Conservation (phyloP, 2,329 filamentous ascomycete species). For the Phoma sp. region DNA sequence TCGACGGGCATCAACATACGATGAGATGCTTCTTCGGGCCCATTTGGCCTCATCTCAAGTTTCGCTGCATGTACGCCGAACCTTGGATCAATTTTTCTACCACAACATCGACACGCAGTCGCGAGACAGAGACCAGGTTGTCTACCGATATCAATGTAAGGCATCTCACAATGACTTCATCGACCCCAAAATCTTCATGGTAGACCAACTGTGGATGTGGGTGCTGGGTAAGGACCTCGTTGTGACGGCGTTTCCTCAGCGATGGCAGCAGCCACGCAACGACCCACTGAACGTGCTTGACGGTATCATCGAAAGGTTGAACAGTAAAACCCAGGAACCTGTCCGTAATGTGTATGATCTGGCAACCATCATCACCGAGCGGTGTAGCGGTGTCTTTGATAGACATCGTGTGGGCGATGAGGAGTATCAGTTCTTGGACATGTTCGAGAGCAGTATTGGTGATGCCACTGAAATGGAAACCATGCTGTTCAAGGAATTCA, state of each 20-base stretch:
- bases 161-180: slow-evolving; percentile 37
- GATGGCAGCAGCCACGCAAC: slow-evolving; percentile 66
- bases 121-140: slow-evolving; percentile 68
- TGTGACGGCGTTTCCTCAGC: slow-evolving; percentile 64
- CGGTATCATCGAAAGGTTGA: slow-evolving; percentile 68
- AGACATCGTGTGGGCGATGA: slow-evolving; percentile 63
- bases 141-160: slow-evolving; percentile 63
- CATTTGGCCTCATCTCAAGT: slow-evolving; percentile 56
- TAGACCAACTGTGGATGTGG: slow-evolving; percentile 73
- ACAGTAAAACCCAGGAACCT: slow-evolving; percentile 66
- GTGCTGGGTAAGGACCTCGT: slow-evolving; percentile 64
- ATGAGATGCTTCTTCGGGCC: slow-evolving; percentile 57
- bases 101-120: slow-evolving; percentile 66
- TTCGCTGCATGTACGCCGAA: slow-evolving; percentile 64
- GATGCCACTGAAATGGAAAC: slow-evolving; percentile 57
- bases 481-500: slow-evolving; percentile 66
- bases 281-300: slow-evolving; percentile 69
- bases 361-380: slow-evolving; percentile 65
- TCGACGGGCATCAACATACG: slow-evolving; percentile 41
- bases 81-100: slow-evolving; percentile 70
- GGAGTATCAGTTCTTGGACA: slow-evolving; percentile 69
- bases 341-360: slow-evolving; percentile 68
- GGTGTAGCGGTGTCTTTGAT: slow-evolving; percentile 67
- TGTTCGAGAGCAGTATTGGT: slow-evolving; percentile 70
- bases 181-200: slow-evolving; percentile 69